Evolutionary conservation across 2,329 filamentous ascomycete species (phyloP), one percentile per base, ranked within the genome.

Genomic region (Colletotrichum phormii): DNA sequence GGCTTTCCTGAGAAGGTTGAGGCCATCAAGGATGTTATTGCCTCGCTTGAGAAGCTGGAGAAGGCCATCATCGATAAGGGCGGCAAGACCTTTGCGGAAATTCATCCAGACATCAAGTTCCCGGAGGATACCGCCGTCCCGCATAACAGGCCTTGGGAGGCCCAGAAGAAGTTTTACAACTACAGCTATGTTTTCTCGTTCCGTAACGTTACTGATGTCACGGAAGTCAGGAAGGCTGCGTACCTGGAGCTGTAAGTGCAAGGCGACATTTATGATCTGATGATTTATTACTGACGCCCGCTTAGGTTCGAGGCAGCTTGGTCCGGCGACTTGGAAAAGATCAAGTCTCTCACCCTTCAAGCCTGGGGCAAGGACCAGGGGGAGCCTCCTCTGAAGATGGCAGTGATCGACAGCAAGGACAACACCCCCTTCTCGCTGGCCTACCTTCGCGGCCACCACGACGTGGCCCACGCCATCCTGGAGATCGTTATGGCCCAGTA

Each of bases 401-500:
- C 92, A 0, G 87, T 91, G 1, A 76, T 74, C 1, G 93, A 95
- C 77, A 72, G 76, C 0, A 76, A 80, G 3, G 73, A 77, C 1
- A 86, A 91, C 72, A 89, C 80, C 13, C 91, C 93, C 0, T 94
- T 96, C 77, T 89, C 89, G 0, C 83, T 97, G 62, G 92, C 93
- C 0, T 88, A 94, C 59, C 79, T 92, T 5, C 88, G 88, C 31
- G 92, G 92, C 0, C 91, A 96, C 76, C 80, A 87, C 57, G 86
- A 90, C 1, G 83, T 92, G 13, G 93, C 94, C 1, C 87, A 84
- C 71, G 88, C 87, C 1, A 89, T 97, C 31, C 84, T 97, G 8
- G 91, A 93, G 71, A 95, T 97, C 74, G 86, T 89, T 0, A 86
- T 89, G 57, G 90, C 89, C 3, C 94, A 97, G 77, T 95, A 92